Evolutionary conservation across 164 flowering plant genomes (phyloP), one percentile per base, ranked within the genome.

Genomic region (Nelumbo lutea): DNA sequence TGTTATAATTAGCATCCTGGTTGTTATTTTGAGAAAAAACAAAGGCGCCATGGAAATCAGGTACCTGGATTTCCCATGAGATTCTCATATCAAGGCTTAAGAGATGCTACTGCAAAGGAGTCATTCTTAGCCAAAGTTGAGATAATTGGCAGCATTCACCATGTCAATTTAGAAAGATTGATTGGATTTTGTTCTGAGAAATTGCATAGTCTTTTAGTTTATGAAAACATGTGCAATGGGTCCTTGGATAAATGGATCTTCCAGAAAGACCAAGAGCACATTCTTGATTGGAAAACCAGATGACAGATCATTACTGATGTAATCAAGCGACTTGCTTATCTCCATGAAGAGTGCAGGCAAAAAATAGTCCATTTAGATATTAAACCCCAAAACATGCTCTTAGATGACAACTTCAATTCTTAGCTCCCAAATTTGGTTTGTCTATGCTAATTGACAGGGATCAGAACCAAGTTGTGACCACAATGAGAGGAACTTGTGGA

Each of bases 401-500:
- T 27, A 27, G 27, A 27, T 27, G 27, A 27, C 27, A 27, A 27
- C 27, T 27, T 27, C 27, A 27, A 27, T 27, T 27, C 27, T 27
- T 27, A 27, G 27, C 27, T 27, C 27, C 27, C 27, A 27, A 73
- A 59, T 77, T 77, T 53, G 77, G 77, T 3, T 39, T 74, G 40
- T 51, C 77, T 6, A 70, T 70, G 69, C 38, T 77, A 45, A 63
- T 77, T 14, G 68, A 69, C 10, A 66, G 65, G 47, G 65, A 74
- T 13, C 61, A 73, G 43, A 73, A 65, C 61, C 63, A 69, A 61
- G 68, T 73, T 9, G 39, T 69, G 27, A 73, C 73, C 3, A 67
- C 58, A 15, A 60, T 77, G 56, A 80, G 80, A 61, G 82, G 84
- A 63, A 83, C 82, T 6, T 51, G 5, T 6, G 79, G 77, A n/a